Conservation (phyloP, 1,139 yeast genomes). For the Saccharomyces hybrid region DNA sequence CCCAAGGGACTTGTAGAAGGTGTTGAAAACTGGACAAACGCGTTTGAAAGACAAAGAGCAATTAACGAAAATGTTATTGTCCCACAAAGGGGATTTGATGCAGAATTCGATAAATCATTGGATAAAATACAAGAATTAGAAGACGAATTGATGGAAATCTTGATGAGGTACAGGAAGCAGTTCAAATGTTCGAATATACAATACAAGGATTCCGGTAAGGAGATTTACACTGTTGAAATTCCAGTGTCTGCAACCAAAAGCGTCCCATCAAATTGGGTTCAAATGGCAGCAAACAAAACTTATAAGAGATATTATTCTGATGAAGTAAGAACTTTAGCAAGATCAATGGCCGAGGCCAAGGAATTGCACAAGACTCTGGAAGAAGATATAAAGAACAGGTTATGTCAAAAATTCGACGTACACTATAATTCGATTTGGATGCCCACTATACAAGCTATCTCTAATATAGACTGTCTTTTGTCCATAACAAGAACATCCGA, state of each 20-base stretch:
- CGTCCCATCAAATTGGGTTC: conserved; percentile 85
- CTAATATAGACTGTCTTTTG: conserved; percentile 71
- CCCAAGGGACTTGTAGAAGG: conserved; percentile 48
- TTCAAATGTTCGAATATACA: conserved; percentile 69
- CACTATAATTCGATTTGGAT: conserved; percentile 50
- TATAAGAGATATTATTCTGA: conserved; percentile 94
- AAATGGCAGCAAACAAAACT: conserved; percentile 89
- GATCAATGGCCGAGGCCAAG: conserved; percentile 75
- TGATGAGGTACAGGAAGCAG: conserved; percentile 56
- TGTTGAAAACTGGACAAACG: conserved; percentile 67
- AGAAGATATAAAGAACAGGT: conserved; percentile 58
- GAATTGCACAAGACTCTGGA: conserved; percentile 76
- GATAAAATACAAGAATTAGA: conserved; percentile 54
- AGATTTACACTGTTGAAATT: conserved; percentile 78
- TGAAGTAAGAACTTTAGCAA: conserved; percentile 65
- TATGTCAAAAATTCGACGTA: conserved; percentile 65
- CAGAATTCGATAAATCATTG: conserved; percentile 73
- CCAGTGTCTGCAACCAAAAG: conserved; percentile 58
- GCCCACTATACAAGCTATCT: conserved; percentile 49
- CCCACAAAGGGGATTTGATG: conserved; percentile 78
- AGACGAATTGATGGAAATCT: conserved; percentile 42
- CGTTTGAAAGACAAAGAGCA: conserved; percentile 73
- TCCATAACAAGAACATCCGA: conserved; percentile 77
- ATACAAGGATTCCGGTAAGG: conserved; percentile 88
- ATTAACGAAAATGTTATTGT: conserved; percentile 53